phyloP scores from a whole-genome alignment of 225 moss, liverwort and hornwort genomes.

The Lunularia cruciata region DNA sequence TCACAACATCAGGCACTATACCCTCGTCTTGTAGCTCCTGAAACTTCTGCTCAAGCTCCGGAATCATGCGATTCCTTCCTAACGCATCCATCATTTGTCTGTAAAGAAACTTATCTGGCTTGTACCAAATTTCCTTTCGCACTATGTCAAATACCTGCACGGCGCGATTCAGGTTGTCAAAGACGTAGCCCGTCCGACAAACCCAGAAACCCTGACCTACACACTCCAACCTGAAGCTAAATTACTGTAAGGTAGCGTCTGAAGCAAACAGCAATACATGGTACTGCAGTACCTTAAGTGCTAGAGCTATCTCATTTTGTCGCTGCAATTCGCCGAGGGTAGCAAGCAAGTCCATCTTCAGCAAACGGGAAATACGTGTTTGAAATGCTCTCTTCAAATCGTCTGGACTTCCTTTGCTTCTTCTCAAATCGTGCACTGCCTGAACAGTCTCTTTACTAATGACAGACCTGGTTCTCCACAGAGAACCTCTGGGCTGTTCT shows the following conservation, averaged over 20 bases:
- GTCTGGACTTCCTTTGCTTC: slow-evolving; percentile 20
- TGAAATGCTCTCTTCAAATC: slow-evolving; percentile 24
- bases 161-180: too few relatives aligned
- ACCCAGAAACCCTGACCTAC: too few relatives aligned
- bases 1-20: slow-evolving; percentile 37
- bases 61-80: slow-evolving; percentile 45
- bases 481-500: slow-evolving; percentile 20
- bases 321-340: slow-evolving; percentile 23
- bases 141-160: slow-evolving; percentile 41
- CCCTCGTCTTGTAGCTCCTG: slow-evolving; percentile 51
- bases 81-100: slow-evolving; percentile 45
- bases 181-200: too few relatives aligned
- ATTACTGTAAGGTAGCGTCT: too few relatives aligned
- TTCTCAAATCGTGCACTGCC: slow-evolving; percentile 23
- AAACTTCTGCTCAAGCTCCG: slow-evolving; percentile 46
- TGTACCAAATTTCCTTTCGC: slow-evolving; percentile 51
- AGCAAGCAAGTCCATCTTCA: slow-evolving; percentile 26
- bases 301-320: slow-evolving; percentile 19
- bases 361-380: slow-evolving; percentile 15
- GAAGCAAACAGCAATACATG: not conserved
- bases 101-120: slow-evolving; percentile 44
- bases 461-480: slow-evolving; percentile 28
- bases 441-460: slow-evolving; percentile 27
- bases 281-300: slow-evolving; percentile 4
- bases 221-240: too few relatives aligned